Percentiles rank a stretch among this genome's conserved stretches.
These are phyloP conservation scores for Teunomyces tritomae DNA, from an alignment of 805 yeast species.

Conservation along the genomic window DNA sequence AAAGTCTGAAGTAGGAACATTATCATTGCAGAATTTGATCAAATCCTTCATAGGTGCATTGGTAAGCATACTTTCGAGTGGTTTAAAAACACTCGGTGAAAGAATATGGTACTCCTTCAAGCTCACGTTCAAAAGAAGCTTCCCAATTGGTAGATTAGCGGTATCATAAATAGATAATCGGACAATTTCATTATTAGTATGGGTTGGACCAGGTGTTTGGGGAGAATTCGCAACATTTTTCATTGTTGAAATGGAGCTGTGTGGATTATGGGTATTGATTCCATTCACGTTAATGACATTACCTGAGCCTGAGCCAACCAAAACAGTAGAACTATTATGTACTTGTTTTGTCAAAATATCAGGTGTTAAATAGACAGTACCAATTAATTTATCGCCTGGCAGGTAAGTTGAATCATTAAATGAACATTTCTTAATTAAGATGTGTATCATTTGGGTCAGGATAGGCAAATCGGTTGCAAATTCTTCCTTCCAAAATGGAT, in stretches of 20 bases:
- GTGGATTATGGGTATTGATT: constrained; percentile 7
- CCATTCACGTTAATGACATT: constrained; percentile 22
- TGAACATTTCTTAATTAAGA: constrained; percentile 41
- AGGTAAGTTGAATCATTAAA: constrained; percentile 21
- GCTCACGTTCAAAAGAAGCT: constrained; percentile 49
- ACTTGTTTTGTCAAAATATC: constrained; percentile 42
- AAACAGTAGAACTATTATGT: constrained; percentile 32
- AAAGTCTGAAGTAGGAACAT: constrained; percentile 41
- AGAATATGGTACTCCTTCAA: constrained; percentile 56
- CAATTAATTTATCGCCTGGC: constrained; percentile 43
- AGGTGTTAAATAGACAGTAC: constrained; percentile 54
- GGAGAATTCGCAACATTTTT: not conserved
- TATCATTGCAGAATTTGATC: constrained; percentile 44
- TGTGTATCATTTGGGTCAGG: constrained; percentile 50
- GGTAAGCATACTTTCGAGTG: constrained; percentile 59
- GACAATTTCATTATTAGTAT: constrained; percentile 18
- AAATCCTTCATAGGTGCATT: constrained; percentile 53
- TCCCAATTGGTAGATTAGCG: constrained; percentile 51
- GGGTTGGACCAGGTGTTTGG: not conserved
- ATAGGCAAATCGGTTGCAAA: constrained; percentile 62
- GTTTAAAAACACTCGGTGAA: constrained; percentile 56
- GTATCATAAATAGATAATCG: constrained; percentile 46
- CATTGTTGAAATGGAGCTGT: constrained; percentile 5
- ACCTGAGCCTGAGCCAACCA: constrained; percentile 22
- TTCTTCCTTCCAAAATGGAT: constrained; percentile 84